Evolutionary conservation across 2,329 filamentous ascomycete genomes (phyloP), one percentile per base, ranked within the genome.

Genomic region (Acrodontium crateriforme): DNA sequence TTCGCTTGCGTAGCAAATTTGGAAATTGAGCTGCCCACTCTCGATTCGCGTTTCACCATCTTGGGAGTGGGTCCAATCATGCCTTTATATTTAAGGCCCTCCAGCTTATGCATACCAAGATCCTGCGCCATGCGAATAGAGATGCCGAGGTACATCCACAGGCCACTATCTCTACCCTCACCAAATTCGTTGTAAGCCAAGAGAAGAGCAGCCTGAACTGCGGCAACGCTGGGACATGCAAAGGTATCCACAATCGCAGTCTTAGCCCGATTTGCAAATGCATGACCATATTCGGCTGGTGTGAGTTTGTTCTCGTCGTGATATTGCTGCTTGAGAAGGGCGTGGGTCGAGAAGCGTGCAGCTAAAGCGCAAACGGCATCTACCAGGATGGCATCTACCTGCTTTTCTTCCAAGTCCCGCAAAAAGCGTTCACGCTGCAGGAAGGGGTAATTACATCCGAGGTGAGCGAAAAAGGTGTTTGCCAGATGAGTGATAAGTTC

Each of bases 121-220:
- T 84, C 78, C 35, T 81, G 70, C 0, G 77, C 77, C 72, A 84
- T 79, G 4, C 83, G 74, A 35, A 92, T 92, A 0, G 83, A 77
- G 28, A 87, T 75, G 0, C 83, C 84, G 2, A 92, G 63, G 47
- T 91, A 92, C 82, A 92, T 91, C 83, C 84, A 93, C 5, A 93
- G 55, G 0, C 82, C 81, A 49, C 82, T 91, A 46, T 92, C 84
- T 42, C 85, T 80, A 39, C 82, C 81, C 8, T 80, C 79, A 1
- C 83, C 84, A 41, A 93, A 92, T 23, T 85, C 78, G 40, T 91
- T 82, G 46, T 92, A 92, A 0, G 82, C 83, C 55, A 93, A 70
- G 16, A 93, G 58, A 8, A 92, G 56, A 26, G 78, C 84, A 1
- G 83, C 81, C 44, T 92, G 84, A 0, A 89, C 80, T 7, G 81